These are phyloP conservation scores for Mycena vulgaris DNA, from an alignment of 768 basidiomycete species.

Conservation along the genomic window DNA sequence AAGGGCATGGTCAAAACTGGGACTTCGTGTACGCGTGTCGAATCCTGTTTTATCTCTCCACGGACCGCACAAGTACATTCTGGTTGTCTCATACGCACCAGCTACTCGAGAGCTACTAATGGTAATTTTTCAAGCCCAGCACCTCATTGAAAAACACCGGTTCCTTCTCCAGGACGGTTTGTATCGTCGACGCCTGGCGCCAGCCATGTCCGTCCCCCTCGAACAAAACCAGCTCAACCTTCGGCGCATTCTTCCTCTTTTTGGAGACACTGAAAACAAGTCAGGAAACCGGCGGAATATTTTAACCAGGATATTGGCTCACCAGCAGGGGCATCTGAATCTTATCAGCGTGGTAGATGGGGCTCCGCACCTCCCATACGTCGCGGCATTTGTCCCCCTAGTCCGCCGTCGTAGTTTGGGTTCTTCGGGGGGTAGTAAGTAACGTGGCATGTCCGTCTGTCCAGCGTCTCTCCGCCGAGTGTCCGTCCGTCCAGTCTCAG, in stretches of 20 bases:
- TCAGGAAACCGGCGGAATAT: neutral
- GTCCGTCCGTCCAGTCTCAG: constrained; percentile 22
- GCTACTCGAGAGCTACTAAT: too few species aligned
- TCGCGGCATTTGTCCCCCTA: constrained; percentile 57
- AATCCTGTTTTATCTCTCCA: too few species aligned
- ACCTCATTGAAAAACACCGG: constrained; percentile 57
- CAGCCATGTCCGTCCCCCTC: constrained; percentile 68
- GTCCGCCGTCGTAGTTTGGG: constrained; percentile 55
- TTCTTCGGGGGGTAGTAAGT: constrained; percentile 69
- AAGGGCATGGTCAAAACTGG: too few species aligned
- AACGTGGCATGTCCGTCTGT: constrained; percentile 57
- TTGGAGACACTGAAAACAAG: constrained; percentile 61
- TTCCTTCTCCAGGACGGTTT: constrained; percentile 56
- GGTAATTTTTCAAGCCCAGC: constrained; percentile 5
- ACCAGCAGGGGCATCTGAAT: constrained; percentile 69
- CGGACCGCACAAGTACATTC: too few species aligned
- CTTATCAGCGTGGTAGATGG: constrained; percentile 63
- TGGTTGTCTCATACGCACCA: too few species aligned
- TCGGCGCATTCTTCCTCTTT: constrained; percentile 60
- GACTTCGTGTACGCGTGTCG: too few species aligned
- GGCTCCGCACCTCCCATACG: constrained; percentile 67
- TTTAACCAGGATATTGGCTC: constrained; percentile 25
- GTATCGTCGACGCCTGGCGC: constrained; percentile 58
- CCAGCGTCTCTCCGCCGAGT: too few species aligned
- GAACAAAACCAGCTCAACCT: constrained; percentile 60